Percentiles rank a stretch among this genome's conserved stretches.
Conservation (phyloP, 139 green algal genomes). For the Prasinococcaceae sp. region DNA sequence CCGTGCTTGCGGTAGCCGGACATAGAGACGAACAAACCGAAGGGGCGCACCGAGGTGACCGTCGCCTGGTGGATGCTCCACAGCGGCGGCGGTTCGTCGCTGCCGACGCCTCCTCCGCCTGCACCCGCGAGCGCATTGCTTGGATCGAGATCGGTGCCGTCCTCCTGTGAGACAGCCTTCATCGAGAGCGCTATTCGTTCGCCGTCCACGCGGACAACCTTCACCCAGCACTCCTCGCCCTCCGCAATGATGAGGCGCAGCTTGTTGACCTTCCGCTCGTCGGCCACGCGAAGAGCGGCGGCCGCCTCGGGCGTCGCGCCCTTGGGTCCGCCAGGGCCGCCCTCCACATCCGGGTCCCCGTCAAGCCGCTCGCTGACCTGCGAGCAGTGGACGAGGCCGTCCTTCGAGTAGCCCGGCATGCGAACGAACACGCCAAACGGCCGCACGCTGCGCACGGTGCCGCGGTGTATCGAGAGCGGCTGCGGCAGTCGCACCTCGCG, state of each 20-base stretch:
- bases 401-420: conserved; percentile 22
- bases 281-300: too few relatives aligned
- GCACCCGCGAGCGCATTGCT: not conserved
- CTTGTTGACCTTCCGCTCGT: not conserved
- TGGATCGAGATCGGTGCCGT: conserved; percentile 26
- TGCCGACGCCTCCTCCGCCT: not conserved
- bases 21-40: conserved; percentile 55
- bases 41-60: conserved; percentile 45
- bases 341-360: too few relatives aligned
- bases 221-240: conserved; percentile 28
- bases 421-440: conserved; percentile 46
- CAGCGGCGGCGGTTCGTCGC: conserved; percentile 24
- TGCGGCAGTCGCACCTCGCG: too few relatives aligned
- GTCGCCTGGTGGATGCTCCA: conserved; percentile 30
- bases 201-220: conserved; percentile 27
- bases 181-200: conserved; percentile 1
- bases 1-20: conserved; percentile 40
- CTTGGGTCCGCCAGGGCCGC: too few relatives aligned
- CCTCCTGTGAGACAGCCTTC: conserved; percentile 28
- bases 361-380: too few relatives aligned
- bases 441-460: conserved; percentile 29
- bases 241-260: not conserved
- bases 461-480: conserved; percentile 26
- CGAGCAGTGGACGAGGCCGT: conserved; percentile 38
- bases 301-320: too few relatives aligned